Evolutionary conservation across 768 basidiomycete species (phyloP), one percentile per base, ranked within the genome.

Genomic region (Suillus plorans): DNA sequence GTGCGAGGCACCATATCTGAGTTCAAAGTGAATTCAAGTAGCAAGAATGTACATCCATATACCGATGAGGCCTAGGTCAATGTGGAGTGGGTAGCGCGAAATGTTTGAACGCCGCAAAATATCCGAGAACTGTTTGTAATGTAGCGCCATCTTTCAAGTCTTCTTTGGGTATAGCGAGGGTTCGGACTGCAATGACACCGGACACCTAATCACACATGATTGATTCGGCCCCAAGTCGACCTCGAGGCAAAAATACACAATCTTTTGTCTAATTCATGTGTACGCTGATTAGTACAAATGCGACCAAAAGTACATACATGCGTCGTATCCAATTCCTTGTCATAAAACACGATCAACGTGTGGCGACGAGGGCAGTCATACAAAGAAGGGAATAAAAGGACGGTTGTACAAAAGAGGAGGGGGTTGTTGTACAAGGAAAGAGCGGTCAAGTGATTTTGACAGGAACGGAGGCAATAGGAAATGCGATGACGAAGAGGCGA

Each of bases 221-320:
- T 25, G 22, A 49, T 31, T 31, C 5, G 31, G 25, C 22, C 47
- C 13, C 36, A 22, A 49, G 25, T 14, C 47, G 47, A 49, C 47
- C 22, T 22, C n/a, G 8, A 14, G 18, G 50, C 16, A 18, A 36
- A 2, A 31, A 55, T 20, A 10, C 53, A 31, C 28, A 31, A 53
- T 31, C 52, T 53, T 53, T 18, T 14, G 31, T 53, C 28, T 53
- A 10, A 31, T 53, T 31, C 52, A 31, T 55, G 53, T 31, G 34
- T 31, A 55, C 53, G 31, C 53, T 31, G 31, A 55, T 55, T 55
- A 34, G 53, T 55, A 34, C 53, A 55, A 34, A 55, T 20, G 53
- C 53, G 10, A 34, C 53, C 53, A 55, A 55, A 28, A 55, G 53
- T 55, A 55, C 53, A 55, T 55, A 55, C 31, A 55, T 55, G 53